Percentiles rank a stretch among this genome's conserved stretches.
Evolutionary conservation across 2,329 filamentous ascomycete genomes (phyloP).

Genomic region (Phyllosticta citrichinensis): DNA sequence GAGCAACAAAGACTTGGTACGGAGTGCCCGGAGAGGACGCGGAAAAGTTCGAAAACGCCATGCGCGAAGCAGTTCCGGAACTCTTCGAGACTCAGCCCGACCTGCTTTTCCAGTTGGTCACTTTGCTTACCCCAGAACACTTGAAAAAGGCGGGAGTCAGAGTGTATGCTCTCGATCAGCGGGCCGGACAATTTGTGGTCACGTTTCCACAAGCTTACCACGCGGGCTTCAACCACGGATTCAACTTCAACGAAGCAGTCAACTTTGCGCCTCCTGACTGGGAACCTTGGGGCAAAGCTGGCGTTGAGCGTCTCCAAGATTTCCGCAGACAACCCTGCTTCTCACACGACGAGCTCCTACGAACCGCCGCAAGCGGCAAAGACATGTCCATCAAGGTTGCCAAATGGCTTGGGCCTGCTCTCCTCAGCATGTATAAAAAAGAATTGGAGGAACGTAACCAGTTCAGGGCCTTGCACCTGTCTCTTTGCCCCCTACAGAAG

Average conservation of each 20-base stretch:
- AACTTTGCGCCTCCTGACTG: slow-evolving; percentile 94
- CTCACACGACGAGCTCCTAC: slow-evolving; percentile 87
- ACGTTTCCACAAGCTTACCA: slow-evolving; percentile 97
- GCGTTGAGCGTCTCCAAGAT: slow-evolving; percentile 74
- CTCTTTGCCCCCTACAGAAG: too few species aligned
- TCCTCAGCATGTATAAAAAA: slow-evolving; percentile 66
- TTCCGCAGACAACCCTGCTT: slow-evolving; percentile 93
- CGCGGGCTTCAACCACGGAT: slow-evolving; percentile 93
- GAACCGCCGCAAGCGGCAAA: slow-evolving; percentile 71
- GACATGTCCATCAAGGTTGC: slow-evolving; percentile 79
- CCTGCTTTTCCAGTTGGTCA: slow-evolving; percentile 94
- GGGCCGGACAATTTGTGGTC: slow-evolving; percentile 90
- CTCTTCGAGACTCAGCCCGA: slow-evolving; percentile 96
- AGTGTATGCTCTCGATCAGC: slow-evolving; percentile 90
- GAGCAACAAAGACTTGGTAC: slow-evolving; percentile 98
- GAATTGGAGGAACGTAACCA: slow-evolving; percentile 59
- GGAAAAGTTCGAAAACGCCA: slow-evolving; percentile 88
- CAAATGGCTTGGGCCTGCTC: slow-evolving; percentile 85
- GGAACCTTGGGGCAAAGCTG: slow-evolving; percentile 82
- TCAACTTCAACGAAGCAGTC: slow-evolving; percentile 98
- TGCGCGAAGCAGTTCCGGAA: slow-evolving; percentile 90
- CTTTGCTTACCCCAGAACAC: slow-evolving; percentile 84
- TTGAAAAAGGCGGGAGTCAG: slow-evolving; percentile 85
- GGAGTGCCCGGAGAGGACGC: slow-evolving; percentile 91
- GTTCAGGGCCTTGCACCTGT: slow-evolving; percentile 23